A percentile compares a stretch with the other conserved stretches of the same genome.
Conservation (phyloP, 2,329 filamentous ascomycete genomes). For the Thielaviopsis ethacetica region DNA sequence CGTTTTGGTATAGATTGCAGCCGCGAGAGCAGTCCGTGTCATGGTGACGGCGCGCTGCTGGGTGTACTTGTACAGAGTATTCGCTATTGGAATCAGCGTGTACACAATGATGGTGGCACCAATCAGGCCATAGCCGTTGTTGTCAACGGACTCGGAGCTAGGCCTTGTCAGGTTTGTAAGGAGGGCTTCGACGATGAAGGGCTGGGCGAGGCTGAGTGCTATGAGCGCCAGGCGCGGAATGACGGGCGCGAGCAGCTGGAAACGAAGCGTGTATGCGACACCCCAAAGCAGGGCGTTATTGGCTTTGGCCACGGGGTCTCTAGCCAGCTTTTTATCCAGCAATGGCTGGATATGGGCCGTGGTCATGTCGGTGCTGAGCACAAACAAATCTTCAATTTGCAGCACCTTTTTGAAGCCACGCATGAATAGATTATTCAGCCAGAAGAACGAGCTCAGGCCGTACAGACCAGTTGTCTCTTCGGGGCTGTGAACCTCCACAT, state of each 20-base stretch:
- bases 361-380: conserved; percentile 19
- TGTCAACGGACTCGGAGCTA: conserved; percentile 2
- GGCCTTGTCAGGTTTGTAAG: conserved; percentile 20
- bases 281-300: conserved; percentile 19
- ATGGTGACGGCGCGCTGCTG: conserved; percentile 20
- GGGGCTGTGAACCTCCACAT: conserved; percentile 22
- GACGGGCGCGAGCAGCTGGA: conserved; percentile 21
- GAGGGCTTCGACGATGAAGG: conserved; percentile 25
- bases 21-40: conserved; percentile 19
- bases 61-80: conserved; percentile 24
- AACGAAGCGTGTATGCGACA: conserved; percentile 17
- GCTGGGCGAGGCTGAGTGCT: conserved; percentile 26
- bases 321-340: conserved; percentile 13
- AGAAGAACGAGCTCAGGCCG: conserved; percentile 20
- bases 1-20: conserved; percentile 21
- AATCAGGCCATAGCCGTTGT: conserved; percentile 25
- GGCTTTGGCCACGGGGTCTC: not conserved
- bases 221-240: conserved; percentile 22
- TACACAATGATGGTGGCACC: conserved; percentile 26
- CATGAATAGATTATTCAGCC: conserved; percentile 21
- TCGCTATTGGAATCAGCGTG: conserved; percentile 23
- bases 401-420: conserved; percentile 22
- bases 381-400: conserved; percentile 19
- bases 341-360: conserved; percentile 13
- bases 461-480: conserved; percentile 22